Conservation (phyloP, 371 early-diverging fungal genomes). For the Mortierella sp. region DNA sequence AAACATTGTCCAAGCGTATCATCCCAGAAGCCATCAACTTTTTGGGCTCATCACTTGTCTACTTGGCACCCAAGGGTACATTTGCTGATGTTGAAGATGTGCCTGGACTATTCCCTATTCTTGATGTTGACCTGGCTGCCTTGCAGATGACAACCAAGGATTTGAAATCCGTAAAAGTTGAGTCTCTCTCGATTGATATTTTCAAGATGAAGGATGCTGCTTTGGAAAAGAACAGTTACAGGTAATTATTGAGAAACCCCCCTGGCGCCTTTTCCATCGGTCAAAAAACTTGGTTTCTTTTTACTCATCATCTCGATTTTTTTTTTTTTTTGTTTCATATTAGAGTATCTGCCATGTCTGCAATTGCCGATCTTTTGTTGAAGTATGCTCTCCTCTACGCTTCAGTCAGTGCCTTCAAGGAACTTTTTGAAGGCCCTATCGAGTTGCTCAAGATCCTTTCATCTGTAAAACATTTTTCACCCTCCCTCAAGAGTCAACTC, state of each 20-base stretch:
- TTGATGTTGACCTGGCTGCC: conserved; percentile 30
- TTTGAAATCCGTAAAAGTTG: conserved; percentile 35
- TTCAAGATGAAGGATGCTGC: conserved; percentile 49
- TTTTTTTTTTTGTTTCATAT: neutral
- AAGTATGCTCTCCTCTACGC: conserved; percentile 68
- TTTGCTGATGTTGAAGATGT: conserved; percentile 49
- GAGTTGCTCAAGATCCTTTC: conserved; percentile 56
- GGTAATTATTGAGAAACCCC: conserved; percentile 14
- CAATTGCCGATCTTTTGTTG: conserved; percentile 61
- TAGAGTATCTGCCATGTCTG: conserved; percentile 60
- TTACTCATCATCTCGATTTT: neutral
- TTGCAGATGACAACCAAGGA: conserved; percentile 58
- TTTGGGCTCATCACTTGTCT: conserved; percentile 64
- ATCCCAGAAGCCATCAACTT: conserved; percentile 89
- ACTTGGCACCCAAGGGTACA: conserved; percentile 63
- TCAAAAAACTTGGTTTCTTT: neutral
- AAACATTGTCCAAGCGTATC: conserved; percentile 82
- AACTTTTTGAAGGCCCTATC: conserved; percentile 68
- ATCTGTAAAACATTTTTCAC: conserved; percentile 24
- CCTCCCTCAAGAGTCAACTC: conserved; percentile 39
- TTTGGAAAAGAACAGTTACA: conserved; percentile 41
- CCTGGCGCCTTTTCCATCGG: neutral
- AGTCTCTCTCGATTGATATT: conserved; percentile 43
- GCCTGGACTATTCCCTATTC: conserved; percentile 68
- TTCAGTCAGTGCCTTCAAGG: conserved; percentile 69